Evolutionary conservation across 805 yeast genomes (phyloP).

Genomic region (Myxozyma vanderwaltii): DNA sequence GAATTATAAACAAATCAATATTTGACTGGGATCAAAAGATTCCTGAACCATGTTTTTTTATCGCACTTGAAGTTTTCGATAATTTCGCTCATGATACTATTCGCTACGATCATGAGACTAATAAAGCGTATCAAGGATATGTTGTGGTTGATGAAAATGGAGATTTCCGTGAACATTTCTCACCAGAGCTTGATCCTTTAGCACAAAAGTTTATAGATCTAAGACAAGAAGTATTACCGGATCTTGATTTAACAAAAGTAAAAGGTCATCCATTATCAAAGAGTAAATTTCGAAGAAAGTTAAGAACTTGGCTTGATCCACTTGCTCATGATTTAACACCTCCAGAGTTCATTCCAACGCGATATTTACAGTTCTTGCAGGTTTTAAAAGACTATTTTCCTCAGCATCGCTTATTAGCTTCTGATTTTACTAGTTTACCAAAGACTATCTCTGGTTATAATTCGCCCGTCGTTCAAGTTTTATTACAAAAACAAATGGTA

Average conservation of each 20-base stretch:
- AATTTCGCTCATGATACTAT: constrained; percentile 81
- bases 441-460: constrained; percentile 56
- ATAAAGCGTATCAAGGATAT: constrained; percentile 73
- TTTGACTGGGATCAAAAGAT: constrained; percentile 64
- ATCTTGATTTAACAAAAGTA: constrained; percentile 38
- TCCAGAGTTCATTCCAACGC: constrained; percentile 82
- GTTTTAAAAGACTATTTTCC: constrained; percentile 68
- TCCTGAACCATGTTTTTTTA: constrained; percentile 63
- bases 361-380: constrained; percentile 64
- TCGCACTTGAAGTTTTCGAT: constrained; percentile 82
- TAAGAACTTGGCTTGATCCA: constrained; percentile 60
- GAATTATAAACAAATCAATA: constrained; percentile 71
- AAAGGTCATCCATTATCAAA: constrained; percentile 65
- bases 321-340: constrained; percentile 65
- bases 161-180: constrained; percentile 70
- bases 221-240: constrained; percentile 45
- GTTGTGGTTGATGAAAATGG: constrained; percentile 72
- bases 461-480: constrained; percentile 80
- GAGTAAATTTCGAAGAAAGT: constrained; percentile 47
- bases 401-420: constrained; percentile 67
- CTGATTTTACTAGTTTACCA: constrained; percentile 61
- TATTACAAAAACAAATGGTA: constrained; percentile 65
- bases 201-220: constrained; percentile 57
- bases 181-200: constrained; percentile 39
- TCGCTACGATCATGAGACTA: constrained; percentile 67